Base-by-base conservation (phyloP, 2,329 filamentous ascomycete species). In the Chrysoporthe cubensis region DNA sequence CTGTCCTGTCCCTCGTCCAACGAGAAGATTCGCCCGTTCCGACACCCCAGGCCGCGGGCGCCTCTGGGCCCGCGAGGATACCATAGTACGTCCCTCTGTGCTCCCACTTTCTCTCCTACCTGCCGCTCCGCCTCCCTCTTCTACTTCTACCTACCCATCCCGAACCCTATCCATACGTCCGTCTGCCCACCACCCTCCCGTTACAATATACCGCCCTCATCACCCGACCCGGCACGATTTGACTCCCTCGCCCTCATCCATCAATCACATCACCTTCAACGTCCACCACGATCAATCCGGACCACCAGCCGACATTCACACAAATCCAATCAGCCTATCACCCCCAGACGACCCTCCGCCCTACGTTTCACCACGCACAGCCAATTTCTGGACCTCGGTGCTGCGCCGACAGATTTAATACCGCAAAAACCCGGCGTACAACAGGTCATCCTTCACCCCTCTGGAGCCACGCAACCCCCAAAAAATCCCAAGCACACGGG, bases 71-170 rank as follows among this genome's bases (percentile, higher is more conserved):
- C 26, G 26, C 26, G 26, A 26, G 26, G 26, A 26, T 9, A 40
- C 6, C 9, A 40, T 9, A 52, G 48, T 52, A 26, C 13, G 9
- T 57, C 54, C 32, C 57, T 3, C 1, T 26, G 34, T 6, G 34
- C 56, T 26, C 16, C 57, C 57, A 21, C 34, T 42, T 50, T 46
- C 64, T 43, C 56, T 65, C 60, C 65, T 61, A 54, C 66, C 62
- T 59, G 44, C 52, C 57, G 65, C 56, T 34, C 37, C 37, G 62
- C 61, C 65, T 67, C 57, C 56, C 58, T 32, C 54, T 56, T 60
- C 62, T 69, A 66, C 67, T 69, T 69, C 67, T 64, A 66, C 60
- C 66, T 57, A 64, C 40, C 56, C 60, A 63, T 65, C 59, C 64
- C 67, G 64, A 69, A 69, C 64, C 64, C 64, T 69, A 64, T 56